These are phyloP conservation scores for Pestalotiopsis sp. DNA, from an alignment of 2,329 filamentous ascomycete genomes.

Conservation along the genomic window DNA sequence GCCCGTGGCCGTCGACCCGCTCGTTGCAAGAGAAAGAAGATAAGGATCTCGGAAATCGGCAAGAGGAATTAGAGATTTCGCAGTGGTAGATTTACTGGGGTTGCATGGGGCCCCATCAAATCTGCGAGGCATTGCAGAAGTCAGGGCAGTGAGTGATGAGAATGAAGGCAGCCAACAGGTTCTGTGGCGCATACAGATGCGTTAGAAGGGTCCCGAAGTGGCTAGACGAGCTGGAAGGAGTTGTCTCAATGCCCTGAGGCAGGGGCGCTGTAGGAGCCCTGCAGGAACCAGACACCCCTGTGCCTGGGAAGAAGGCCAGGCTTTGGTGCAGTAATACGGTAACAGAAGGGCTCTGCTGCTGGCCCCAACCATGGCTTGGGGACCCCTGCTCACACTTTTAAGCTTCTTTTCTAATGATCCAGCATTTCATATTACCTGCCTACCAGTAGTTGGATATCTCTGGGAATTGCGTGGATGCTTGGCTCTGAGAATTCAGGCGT, in stretches of 20 bases:
- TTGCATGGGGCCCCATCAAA: neutral
- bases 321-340: neutral
- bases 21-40: neutral
- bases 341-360: neutral
- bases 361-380: neutral
- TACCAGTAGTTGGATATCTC: neutral
- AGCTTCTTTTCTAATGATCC: neutral
- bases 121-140: neutral
- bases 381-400: neutral
- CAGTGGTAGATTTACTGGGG: neutral
- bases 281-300: neutral
- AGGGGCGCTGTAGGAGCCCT: neutral
- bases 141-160: neutral
- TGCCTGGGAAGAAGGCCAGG: neutral
- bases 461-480: neutral
- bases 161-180: neutral
- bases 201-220: neutral
- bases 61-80: neutral
- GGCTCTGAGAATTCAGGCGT: neutral
- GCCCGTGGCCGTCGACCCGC: neutral
- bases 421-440: neutral
- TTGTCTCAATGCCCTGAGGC: neutral
- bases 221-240: conserved; percentile 1
- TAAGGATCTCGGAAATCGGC: neutral
- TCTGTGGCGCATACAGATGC: neutral